Base-by-base conservation (phyloP, 306 rosid genomes). In the Carpinus fangiana region DNA sequence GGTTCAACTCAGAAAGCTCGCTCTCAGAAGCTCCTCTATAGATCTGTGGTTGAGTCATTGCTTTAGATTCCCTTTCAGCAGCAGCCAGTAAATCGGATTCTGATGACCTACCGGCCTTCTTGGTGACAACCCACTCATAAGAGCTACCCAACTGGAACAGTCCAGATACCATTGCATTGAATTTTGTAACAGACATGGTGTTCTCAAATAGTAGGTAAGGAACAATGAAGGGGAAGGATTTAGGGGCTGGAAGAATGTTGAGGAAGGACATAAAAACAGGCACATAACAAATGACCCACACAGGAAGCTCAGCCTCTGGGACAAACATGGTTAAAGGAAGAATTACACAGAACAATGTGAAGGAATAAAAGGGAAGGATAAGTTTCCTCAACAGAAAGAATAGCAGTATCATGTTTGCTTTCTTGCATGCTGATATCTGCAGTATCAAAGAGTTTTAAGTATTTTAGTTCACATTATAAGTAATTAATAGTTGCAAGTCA, bases 131-230 rank as follows among this genome's bases (percentile, higher is more conserved):
- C 98, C 98, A 94, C 88, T 94, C 97, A 34, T 94, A 92, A 23
- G 98, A 94, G 87, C 98, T 94, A 8, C 96, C 97, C 82, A 94
- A 46, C 86, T 92, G 97, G 88, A 94, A 92, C 72, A 94, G 88
- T 52, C 98, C 97, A 73, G 98, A 92, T 21, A 94, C 84, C 98
- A 94, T 90, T 68, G 98, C 97, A 60, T 94, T 94, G 92, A 92
- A 94, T 83, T 94, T 94, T 83, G 97, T 94, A 54, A 94, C 98
- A 5, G 98, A 94, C 98, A 94, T 94, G 45, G 98, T 94, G 76
- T 94, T 94, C 75, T 94, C 97, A 20, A 94, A 94, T 52, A 94
- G 90, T 74, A 94, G 97, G 88, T 94, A 94, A 41, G 98, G 98
- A 74, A 92, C 92, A 66, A 94, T 85, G 66, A 94, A 94, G 74